Evolutionary conservation across 78 protist species (phyloP).

Genomic region (Dictyostelium discoideum): dicty_2.7 NC_007091.3:4683001-4683500

Average conservation of each 20-base stretch:
- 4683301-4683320: conserved; percentile 52
- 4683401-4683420: neutral
- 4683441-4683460: conserved; percentile 52
- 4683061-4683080: neutral
- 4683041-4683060: too few species aligned
- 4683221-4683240: conserved; percentile 13
- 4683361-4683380: conserved; percentile 43
- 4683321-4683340: conserved; percentile 46
- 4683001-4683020: neutral
- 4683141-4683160: neutral
- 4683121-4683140: conserved; percentile 15
- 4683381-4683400: conserved; percentile 2
- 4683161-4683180: conserved; percentile 50
- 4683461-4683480: neutral
- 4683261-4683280: conserved; percentile 47
- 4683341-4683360: conserved; percentile 47
- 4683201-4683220: conserved; percentile 67
- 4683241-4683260: conserved; percentile 41
- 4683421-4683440: neutral
- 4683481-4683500: too few species aligned
- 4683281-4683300: conserved; percentile 73
- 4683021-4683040: too few species aligned
- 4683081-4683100: neutral
- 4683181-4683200: conserved; percentile 70
- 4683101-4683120: neutral